These are phyloP conservation scores for Fusarium solani-melongenae DNA, from an alignment of 2,329 filamentous ascomycete species.

Conservation along the genomic window DNA sequence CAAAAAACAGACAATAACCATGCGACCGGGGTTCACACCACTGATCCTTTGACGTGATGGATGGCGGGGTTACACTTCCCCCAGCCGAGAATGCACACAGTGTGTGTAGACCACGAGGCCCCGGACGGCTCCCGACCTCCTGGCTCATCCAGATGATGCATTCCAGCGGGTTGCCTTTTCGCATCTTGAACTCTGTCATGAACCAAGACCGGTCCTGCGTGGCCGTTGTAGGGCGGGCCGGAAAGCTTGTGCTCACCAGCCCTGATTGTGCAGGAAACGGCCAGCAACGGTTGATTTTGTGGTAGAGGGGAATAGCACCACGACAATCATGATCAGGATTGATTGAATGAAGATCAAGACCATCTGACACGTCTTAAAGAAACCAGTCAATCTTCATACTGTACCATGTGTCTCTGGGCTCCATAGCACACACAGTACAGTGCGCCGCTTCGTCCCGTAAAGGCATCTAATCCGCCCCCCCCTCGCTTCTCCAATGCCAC, in stretches of 20 bases:
- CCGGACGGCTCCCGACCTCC: not conserved
- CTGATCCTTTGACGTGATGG: slow-evolving; percentile 2
- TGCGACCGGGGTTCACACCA: not conserved
- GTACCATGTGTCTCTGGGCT: not conserved
- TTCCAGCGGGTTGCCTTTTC: not conserved
- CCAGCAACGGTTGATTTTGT: not conserved
- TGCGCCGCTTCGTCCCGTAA: slow-evolving; percentile 16
- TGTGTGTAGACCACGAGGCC: not conserved
- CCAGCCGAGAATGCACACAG: not conserved
- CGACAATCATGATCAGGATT: not conserved
- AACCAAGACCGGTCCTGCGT: not conserved
- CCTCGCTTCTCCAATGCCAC: not conserved
- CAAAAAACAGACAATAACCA: not conserved
- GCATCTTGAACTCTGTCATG: not conserved
- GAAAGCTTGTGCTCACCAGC: slow-evolving; percentile 2
- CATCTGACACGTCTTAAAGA: not conserved
- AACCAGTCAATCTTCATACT: not conserved
- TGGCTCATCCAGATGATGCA: not conserved
- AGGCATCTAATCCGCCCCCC: not conserved
- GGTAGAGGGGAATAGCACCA: not conserved
- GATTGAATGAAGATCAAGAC: not conserved
- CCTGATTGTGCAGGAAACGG: not conserved
- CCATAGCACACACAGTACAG: slow-evolving; percentile 6
- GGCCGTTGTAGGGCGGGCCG: slow-evolving; percentile 20
- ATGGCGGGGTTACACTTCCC: not conserved